A percentile compares a stretch with the other conserved stretches of the same genome.
Conservation (phyloP, 345 rosid genomes). For the Eucalyptus cloeziana region DNA sequence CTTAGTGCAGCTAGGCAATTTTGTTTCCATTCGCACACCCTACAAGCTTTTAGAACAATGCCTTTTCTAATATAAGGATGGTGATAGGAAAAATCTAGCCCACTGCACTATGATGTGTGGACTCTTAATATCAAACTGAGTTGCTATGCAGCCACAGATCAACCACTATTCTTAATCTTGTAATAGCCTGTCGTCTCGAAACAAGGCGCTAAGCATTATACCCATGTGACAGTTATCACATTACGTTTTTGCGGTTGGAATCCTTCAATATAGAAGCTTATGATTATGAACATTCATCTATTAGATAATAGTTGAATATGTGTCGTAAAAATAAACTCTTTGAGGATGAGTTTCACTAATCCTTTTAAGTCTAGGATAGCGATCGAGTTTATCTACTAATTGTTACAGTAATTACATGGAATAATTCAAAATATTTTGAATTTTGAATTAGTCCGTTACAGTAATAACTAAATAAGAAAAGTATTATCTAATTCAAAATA, state of each 20-base stretch:
- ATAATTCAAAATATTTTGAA: no score
- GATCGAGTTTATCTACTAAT: no score
- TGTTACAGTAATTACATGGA: no score
- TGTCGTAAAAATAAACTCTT: no score
- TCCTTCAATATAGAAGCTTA: background rate
- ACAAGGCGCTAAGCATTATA: background rate
- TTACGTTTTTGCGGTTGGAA: background rate
- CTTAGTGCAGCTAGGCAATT: background rate
- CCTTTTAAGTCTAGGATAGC: no score
- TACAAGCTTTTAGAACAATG: background rate
- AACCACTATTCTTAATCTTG: background rate
- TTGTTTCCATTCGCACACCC: background rate
- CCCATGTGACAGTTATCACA: background rate
- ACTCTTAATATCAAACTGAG: background rate
- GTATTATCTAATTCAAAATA: no score
- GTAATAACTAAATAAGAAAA: no score
- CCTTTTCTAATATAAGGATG: background rate
- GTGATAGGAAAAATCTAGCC: background rate
- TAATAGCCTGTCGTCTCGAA: background rate
- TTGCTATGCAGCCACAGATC: background rate
- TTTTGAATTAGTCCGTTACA: no score
- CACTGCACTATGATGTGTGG: background rate
- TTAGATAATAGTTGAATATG: background rate
- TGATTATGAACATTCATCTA: background rate
- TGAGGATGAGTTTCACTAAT: no score